Evolutionary conservation across 2,329 filamentous ascomycete genomes (phyloP).

Genomic region (Pseudogymnoascus sp.): DNA sequence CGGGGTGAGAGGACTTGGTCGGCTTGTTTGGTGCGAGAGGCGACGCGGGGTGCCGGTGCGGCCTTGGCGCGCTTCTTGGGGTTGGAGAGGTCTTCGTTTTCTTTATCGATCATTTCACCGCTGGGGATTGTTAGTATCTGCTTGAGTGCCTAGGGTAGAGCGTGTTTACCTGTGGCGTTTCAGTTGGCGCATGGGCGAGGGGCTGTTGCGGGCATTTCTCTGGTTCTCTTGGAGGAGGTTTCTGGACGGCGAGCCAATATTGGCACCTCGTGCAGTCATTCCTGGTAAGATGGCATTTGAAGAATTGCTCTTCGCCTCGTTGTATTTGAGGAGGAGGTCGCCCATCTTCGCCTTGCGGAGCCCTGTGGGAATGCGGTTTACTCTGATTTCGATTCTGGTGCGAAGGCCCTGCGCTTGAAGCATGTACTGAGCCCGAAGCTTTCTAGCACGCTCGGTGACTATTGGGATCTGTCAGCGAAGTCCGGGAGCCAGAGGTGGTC

Average conservation of each 20-base stretch:
- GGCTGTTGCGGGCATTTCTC: constrained; percentile 19
- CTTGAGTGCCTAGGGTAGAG: constrained; percentile 14
- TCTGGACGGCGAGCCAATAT: constrained; percentile 19
- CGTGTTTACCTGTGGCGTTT: constrained; percentile 45
- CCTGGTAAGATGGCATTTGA: constrained; percentile 10
- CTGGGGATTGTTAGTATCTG: constrained; percentile 35
- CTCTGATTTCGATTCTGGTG: constrained; percentile 80
- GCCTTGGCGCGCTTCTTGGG: constrained; percentile 56
- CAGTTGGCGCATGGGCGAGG: constrained; percentile 26
- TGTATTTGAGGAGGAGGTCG: constrained; percentile 47
- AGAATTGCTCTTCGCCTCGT: constrained; percentile 14
- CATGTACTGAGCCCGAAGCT: constrained; percentile 80
- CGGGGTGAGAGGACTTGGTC: constrained; percentile 69
- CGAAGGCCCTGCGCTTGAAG: constrained; percentile 79
- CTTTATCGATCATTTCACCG: constrained; percentile 64
- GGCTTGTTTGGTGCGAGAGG: constrained; percentile 37
- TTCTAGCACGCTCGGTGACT: constrained; percentile 84
- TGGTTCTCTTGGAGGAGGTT: constrained; percentile 20
- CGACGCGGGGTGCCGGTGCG: constrained; percentile 28
- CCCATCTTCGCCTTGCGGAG: constrained; percentile 75
- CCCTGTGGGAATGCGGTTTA: constrained; percentile 80
- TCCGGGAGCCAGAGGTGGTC: constrained; percentile 14
- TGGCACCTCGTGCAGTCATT: constrained; percentile 8
- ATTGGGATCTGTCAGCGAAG: constrained; percentile 16
- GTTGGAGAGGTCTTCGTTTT: constrained; percentile 60